These are phyloP conservation scores for Psidium friedrichsthalianum DNA, from an alignment of 345 rosid species.

Conservation along the genomic window DNA sequence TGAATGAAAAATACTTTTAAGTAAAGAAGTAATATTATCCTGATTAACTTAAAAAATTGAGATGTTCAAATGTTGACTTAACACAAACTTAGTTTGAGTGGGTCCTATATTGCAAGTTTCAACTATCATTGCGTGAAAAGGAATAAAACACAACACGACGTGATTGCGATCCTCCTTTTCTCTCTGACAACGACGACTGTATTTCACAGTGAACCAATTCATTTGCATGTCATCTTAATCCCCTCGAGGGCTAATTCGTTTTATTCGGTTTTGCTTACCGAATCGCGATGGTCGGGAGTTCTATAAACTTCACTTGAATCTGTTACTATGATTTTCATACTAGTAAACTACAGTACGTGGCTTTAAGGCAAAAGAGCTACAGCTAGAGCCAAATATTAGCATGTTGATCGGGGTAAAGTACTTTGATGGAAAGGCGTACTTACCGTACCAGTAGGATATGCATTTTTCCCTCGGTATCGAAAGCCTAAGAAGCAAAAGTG, in stretches of 20 bases:
- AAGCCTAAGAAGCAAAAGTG: not conserved
- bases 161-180: not conserved
- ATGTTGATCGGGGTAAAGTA: not conserved
- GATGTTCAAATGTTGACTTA: not conserved
- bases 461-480: not conserved
- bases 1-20: rapidly evolving
- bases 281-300: not conserved
- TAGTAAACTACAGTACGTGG: not conserved
- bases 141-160: not conserved
- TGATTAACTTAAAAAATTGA: not conserved
- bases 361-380: not conserved
- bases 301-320: not conserved
- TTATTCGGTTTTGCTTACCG: not conserved
- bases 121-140: not conserved
- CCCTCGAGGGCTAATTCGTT: not conserved
- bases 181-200: not conserved
- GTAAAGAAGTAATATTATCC: not conserved
- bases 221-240: not conserved
- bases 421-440: not conserved
- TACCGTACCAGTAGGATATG: rapidly evolving
- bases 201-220: not conserved
- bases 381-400: not conserved
- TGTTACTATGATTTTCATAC: not conserved
- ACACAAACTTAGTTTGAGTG: not conserved
- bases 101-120: not conserved